These are phyloP conservation scores for Colletotrichum theobromicola DNA, from an alignment of 2,329 filamentous ascomycete genomes.

Conservation along the genomic window DNA sequence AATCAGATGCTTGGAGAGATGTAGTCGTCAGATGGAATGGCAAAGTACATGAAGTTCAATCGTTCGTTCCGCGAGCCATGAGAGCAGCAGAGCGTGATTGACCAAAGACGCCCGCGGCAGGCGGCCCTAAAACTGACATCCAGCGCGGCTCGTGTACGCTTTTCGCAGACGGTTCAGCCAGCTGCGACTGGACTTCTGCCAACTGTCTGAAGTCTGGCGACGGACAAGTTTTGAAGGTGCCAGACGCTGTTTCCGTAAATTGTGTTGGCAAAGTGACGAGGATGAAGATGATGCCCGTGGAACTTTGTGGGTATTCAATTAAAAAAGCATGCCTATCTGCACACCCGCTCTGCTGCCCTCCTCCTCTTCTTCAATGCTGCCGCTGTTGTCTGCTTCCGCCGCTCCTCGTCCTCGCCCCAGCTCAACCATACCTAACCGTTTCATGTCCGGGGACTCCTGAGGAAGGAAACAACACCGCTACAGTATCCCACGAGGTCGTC, in stretches of 20 bases:
- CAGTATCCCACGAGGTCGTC: conserved; percentile 85
- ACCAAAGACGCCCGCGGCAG: too few species aligned
- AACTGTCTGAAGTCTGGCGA: too few species aligned
- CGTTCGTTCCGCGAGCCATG: too few species aligned
- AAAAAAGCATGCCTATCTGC: not conserved
- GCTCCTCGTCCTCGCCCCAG: not conserved
- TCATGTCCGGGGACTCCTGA: conserved; percentile 67
- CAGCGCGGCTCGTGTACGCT: too few species aligned
- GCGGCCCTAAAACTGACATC: too few species aligned
- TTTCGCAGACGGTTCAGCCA: too few species aligned
- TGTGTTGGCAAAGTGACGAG: not conserved
- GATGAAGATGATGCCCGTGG: not conserved
- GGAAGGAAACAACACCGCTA: conserved; percentile 82
- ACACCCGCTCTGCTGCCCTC: not conserved
- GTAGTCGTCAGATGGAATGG: too few species aligned
- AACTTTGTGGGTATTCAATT: not conserved
- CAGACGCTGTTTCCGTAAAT: not conserved
- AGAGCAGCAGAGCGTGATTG: too few species aligned
- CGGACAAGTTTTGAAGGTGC: too few species aligned
- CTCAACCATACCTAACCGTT: not conserved
- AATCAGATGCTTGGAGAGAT: too few species aligned
- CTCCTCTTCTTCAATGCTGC: not conserved
- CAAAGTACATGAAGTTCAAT: too few species aligned
- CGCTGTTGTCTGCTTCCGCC: not conserved
- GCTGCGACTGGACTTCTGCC: too few species aligned